Conservation (phyloP, 1,284 basidiomycete genomes). For the Cryptococcus hybrid region DNA sequence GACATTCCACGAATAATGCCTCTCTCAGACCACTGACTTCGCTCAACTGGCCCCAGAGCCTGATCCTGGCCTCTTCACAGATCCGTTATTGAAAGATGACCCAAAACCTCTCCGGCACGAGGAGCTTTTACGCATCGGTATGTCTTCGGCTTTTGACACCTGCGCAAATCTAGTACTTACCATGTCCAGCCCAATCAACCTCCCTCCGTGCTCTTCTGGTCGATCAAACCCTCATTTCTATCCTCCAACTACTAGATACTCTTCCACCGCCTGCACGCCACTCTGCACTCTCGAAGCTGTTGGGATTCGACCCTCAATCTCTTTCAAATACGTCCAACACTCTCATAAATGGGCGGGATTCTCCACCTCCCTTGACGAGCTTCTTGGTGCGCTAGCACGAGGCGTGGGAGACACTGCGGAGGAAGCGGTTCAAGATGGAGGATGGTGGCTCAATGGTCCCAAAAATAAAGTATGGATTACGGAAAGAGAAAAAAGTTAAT, state of each 20-base stretch:
- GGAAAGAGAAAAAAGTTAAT: conserved; percentile 21
- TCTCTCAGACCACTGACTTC: conserved; percentile 27
- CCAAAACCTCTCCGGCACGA: conserved; percentile 44
- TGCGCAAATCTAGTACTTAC: not conserved
- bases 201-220: conserved; percentile 35
- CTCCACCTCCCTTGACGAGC: conserved; percentile 36
- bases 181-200: conserved; percentile 33
- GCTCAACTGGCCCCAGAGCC: conserved; percentile 48
- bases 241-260: conserved; percentile 37
- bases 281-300: conserved; percentile 25
- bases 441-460: conserved; percentile 32
- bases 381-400: conserved; percentile 20
- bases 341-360: conserved; percentile 27
- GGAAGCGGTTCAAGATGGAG: conserved; percentile 2
- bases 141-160: conserved; percentile 9
- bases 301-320: conserved; percentile 32
- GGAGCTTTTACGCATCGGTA: conserved; percentile 46
- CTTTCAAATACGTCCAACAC: conserved; percentile 24
- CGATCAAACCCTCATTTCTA: conserved; percentile 24
- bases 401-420: not conserved
- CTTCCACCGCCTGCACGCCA: conserved; percentile 26
- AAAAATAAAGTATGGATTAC: not conserved
- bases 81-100: conserved; percentile 44
- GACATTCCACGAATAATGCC: not conserved
- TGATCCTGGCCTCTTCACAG: conserved; percentile 37